These are phyloP conservation scores for Strobilomyces echinocephalus DNA, from an alignment of 768 basidiomycete species.

Conservation along the genomic window DNA sequence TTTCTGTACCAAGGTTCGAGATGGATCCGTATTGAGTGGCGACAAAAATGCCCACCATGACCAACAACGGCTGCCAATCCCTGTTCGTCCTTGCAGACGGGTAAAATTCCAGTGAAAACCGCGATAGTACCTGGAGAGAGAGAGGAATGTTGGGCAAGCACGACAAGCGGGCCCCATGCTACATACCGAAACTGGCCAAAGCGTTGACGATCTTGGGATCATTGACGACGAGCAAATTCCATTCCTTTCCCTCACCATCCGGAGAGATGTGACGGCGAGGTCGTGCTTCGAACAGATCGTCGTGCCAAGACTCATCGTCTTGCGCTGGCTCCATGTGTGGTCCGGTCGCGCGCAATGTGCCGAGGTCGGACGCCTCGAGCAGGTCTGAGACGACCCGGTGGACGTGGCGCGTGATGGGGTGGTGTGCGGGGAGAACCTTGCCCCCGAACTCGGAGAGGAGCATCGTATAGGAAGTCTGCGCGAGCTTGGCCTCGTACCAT, in stretches of 20 bases:
- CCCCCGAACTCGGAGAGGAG: slow-evolving; percentile 49
- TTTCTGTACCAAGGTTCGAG: slow-evolving; percentile 44
- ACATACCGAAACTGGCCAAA: slow-evolving; percentile 63
- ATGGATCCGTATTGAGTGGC: background rate
- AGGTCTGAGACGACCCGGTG: slow-evolving; percentile 63
- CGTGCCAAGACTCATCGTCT: slow-evolving; percentile 21
- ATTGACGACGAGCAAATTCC: slow-evolving; percentile 76
- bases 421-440: slow-evolving; percentile 58
- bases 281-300: slow-evolving; percentile 15
- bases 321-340: slow-evolving; percentile 1
- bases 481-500: slow-evolving; percentile 52
- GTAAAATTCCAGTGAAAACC: slow-evolving; percentile 87
- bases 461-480: slow-evolving; percentile 36
- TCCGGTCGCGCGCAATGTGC: slow-evolving; percentile 38
- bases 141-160: background rate
- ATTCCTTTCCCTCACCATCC: slow-evolving; percentile 34
- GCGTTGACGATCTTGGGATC: slow-evolving; percentile 72
- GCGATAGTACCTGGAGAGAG: slow-evolving; percentile 58
- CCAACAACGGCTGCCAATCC: slow-evolving; percentile 81
- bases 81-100: slow-evolving; percentile 69
- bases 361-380: slow-evolving; percentile 68
- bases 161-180: background rate
- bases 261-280: slow-evolving; percentile 1
- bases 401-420: slow-evolving; percentile 65
- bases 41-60: slow-evolving; percentile 51